Conservation (phyloP, 257 asterid genomes). For the Solanum lycopersicoides region DNA sequence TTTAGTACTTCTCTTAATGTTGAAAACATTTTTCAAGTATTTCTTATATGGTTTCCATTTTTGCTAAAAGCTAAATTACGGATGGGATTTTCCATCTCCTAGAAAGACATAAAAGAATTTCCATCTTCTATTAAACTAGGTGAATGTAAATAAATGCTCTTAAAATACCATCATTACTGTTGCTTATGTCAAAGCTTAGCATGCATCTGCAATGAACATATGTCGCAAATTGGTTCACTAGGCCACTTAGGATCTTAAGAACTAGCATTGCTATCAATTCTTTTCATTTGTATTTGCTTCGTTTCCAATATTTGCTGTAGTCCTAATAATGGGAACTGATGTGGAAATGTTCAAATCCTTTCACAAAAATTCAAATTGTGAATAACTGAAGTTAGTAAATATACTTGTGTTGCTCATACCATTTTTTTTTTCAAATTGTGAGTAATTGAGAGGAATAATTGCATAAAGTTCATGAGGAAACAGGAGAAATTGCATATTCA, state of each 20-base stretch:
- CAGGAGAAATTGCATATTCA: neutral
- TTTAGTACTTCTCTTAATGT: neutral
- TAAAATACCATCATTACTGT: neutral
- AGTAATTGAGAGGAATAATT: neutral
- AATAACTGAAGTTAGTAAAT: neutral
- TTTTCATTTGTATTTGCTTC: neutral
- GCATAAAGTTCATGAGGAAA: neutral
- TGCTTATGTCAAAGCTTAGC: neutral
- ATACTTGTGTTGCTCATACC: neutral
- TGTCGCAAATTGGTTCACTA: neutral
- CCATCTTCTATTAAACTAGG: neutral
- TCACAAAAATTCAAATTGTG: neutral
- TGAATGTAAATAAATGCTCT: neutral
- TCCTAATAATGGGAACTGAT: neutral
- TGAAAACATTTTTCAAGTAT: neutral
- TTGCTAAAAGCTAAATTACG: neutral
- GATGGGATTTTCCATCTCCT: neutral
- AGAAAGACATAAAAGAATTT: neutral
- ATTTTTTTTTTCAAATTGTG: neutral
- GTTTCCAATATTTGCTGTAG: neutral
- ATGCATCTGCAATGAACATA: neutral
- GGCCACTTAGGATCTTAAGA: neutral
- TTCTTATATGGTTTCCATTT: neutral
- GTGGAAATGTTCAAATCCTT: neutral
- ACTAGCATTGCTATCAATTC: neutral